Conservation (phyloP, 2,329 filamentous ascomycete species). For the Raffaelea albimanens region DNA sequence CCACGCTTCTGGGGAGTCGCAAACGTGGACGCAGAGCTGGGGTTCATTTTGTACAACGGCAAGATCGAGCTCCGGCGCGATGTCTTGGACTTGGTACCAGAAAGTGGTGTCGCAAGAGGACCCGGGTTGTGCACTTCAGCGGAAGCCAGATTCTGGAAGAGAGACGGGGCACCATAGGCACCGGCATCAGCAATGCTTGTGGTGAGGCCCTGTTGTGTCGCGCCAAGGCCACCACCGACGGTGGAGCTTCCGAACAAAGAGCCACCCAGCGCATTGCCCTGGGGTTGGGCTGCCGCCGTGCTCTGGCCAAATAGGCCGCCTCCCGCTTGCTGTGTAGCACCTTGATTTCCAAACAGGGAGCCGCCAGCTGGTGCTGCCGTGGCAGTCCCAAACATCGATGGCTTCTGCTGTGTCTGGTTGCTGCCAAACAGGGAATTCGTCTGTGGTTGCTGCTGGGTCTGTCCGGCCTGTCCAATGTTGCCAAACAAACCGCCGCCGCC, state of each 20-base stretch:
- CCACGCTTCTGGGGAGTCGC: constrained; percentile 78
- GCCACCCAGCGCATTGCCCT: constrained; percentile 32
- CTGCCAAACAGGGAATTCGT: constrained; percentile 33
- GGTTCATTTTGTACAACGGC: constrained; percentile 80
- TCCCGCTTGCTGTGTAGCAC: constrained; percentile 23
- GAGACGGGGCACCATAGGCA: constrained; percentile 79
- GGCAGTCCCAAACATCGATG: constrained; percentile 42
- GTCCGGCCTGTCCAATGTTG: constrained; percentile 20
- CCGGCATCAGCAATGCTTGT: constrained; percentile 75
- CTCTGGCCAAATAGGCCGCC: constrained; percentile 36
- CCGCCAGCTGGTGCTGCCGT: constrained; percentile 30
- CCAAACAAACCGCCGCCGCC: constrained; percentile 45
- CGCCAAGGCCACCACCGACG: constrained; percentile 27
- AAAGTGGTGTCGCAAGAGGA: constrained; percentile 83
- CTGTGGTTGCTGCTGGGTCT: constrained; percentile 26
- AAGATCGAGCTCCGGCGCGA: constrained; percentile 70
- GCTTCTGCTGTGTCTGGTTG: constrained; percentile 42
- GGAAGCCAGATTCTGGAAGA: constrained; percentile 66
- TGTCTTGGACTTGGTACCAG: constrained; percentile 57
- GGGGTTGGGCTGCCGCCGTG: constrained; percentile 39
- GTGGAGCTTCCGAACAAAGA: constrained; percentile 53
- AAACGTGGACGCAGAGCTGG: constrained; percentile 67
- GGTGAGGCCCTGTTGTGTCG: constrained; percentile 56
- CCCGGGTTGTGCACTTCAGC: constrained; percentile 64
- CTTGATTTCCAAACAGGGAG: constrained; percentile 46